Conservation (phyloP, 768 basidiomycete genomes). For the Naganishia kalamii region DNA sequence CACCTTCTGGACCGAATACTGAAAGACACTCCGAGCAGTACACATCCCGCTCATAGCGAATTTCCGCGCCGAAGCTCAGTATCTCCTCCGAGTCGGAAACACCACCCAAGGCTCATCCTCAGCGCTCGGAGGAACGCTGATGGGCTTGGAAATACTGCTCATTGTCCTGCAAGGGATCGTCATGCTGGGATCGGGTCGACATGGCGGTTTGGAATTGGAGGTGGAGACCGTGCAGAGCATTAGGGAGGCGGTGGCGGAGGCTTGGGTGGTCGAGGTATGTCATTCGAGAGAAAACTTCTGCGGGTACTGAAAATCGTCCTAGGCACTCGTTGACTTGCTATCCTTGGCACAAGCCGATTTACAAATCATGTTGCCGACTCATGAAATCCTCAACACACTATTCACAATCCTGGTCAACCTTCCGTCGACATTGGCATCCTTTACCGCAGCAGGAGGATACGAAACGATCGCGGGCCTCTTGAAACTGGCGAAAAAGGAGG, state of each 20-base stretch:
- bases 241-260: conserved; percentile 27
- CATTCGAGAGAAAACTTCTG: no score
- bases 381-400: conserved; percentile 7
- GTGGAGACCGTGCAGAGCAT: conserved; percentile 23
- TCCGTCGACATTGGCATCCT: neutral
- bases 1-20: neutral
- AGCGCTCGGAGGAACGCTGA: neutral
- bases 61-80: neutral
- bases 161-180: neutral
- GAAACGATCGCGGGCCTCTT: conserved; percentile 1
- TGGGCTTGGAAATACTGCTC: neutral
- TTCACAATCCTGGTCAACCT: conserved; percentile 7
- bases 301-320: neutral
- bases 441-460: neutral
- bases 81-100: neutral
- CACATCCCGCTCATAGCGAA: neutral
- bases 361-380: neutral
- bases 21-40: neutral
- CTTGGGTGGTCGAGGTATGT: conserved; percentile 32
- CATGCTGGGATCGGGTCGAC: conserved; percentile 25
- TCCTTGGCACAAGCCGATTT: neutral
- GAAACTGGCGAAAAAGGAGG: neutral
- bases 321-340: neutral
- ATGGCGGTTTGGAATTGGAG: conserved; percentile 41
- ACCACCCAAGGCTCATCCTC: neutral